phyloP scores from a whole-genome alignment of 306 rosid species.

The Dalbergia cochinchinensis region DNA sequence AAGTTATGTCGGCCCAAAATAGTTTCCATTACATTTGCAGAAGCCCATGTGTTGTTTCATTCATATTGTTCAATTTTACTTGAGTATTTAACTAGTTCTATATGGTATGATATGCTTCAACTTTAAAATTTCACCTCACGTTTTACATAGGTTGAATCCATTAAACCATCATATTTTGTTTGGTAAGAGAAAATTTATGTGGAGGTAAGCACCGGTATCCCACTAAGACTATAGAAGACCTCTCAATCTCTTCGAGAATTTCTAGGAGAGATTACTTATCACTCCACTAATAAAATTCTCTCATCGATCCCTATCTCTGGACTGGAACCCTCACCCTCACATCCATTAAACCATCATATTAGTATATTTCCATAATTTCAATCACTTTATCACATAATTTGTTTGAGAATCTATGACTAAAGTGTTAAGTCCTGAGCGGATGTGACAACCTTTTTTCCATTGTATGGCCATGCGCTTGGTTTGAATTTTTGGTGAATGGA shows the following conservation, averaged over 20 bases:
- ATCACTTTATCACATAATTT: not conserved
- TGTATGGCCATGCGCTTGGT: not conserved
- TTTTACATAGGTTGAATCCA: not conserved
- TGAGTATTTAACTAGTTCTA: not conserved
- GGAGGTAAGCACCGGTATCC: no score
- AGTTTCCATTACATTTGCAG: not conserved
- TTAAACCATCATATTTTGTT: no score
- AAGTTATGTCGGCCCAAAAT: not conserved
- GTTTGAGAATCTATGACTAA: not conserved
- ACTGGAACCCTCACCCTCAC: no score
- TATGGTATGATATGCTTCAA: not conserved
- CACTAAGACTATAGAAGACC: no score
- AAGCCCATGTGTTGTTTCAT: not conserved
- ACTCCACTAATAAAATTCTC: no score
- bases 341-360: not conserved
- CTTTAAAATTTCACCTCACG: not conserved
- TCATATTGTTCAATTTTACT: not conserved
- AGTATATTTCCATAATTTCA: not conserved
- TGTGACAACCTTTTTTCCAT: not conserved
- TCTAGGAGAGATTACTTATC: no score
- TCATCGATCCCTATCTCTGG: no score
- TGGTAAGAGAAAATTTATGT: no score
- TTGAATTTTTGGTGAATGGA: conserved; percentile 19
- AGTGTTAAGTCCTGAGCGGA: not conserved
- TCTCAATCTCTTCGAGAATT: no score